Conservation (phyloP, 2,329 filamentous ascomycete genomes). For the Hypoxylon sp. region DNA sequence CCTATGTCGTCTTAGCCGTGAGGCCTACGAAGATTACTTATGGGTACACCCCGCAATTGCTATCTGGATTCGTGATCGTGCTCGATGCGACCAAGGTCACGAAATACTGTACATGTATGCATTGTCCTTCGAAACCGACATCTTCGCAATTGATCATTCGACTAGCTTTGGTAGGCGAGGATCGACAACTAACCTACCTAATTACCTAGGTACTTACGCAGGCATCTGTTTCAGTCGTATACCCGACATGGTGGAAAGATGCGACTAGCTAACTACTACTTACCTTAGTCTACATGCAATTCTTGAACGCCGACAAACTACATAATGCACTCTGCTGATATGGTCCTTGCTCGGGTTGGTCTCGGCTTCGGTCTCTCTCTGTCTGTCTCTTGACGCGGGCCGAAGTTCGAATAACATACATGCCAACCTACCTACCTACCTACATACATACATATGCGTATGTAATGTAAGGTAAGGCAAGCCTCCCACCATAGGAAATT, state of each 20-base stretch:
- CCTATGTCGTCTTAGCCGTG: slow-evolving; percentile 25
- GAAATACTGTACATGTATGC: too few relatives aligned
- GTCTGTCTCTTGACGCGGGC: slow-evolving; percentile 12
- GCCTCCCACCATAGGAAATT: too few relatives aligned
- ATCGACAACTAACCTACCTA: too few relatives aligned
- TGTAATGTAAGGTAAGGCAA: too few relatives aligned
- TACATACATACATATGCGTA: too few relatives aligned
- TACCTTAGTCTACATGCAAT: too few relatives aligned
- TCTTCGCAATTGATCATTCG: slow-evolving; percentile 8
- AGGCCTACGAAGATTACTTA: slow-evolving; percentile 28
- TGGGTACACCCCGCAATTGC: slow-evolving; percentile 33
- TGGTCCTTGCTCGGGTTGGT: not conserved
- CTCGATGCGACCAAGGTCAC: slow-evolving; percentile 27
- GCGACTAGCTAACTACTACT: too few relatives aligned
- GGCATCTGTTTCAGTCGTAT: too few relatives aligned
- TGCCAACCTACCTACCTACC: slow-evolving; percentile 1
- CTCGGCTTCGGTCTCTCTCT: slow-evolving; percentile 13
- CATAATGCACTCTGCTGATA: too few relatives aligned
- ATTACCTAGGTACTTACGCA: not conserved
- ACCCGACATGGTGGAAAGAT: slow-evolving; percentile 11
- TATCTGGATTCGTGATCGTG: slow-evolving; percentile 35
- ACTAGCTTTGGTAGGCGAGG: too few relatives aligned
- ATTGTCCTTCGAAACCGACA: too few relatives aligned
- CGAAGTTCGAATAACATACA: slow-evolving; percentile 2
- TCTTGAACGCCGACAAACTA: too few relatives aligned